phyloP scores from a whole-genome alignment of 169 alveolate species.

The Plasmodium chabaudi region DNA sequence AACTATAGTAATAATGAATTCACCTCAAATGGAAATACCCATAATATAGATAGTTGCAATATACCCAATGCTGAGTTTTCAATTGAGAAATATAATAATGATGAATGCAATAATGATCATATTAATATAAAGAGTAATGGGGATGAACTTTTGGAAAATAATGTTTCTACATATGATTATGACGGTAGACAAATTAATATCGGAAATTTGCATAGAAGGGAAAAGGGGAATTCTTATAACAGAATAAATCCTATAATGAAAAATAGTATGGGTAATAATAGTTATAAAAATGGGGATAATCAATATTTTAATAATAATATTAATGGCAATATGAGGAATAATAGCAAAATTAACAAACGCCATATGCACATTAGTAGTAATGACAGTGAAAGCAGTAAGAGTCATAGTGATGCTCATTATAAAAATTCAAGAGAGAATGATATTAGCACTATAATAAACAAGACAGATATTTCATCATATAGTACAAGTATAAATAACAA shows the following conservation, averaged over 20 bases:
- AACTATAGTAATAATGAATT: too few relatives aligned
- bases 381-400: slow-evolving; percentile 16
- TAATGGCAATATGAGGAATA: slow-evolving; percentile 3
- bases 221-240: neutral
- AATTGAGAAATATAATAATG: too few relatives aligned
- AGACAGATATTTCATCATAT: neutral
- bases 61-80: too few relatives aligned
- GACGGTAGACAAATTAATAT: slow-evolving; percentile 5
- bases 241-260: slow-evolving; percentile 4
- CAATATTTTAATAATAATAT: neutral
- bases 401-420: slow-evolving; percentile 8
- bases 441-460: neutral
- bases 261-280: slow-evolving; percentile 10
- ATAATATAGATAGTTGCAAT: too few relatives aligned
- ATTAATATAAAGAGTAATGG: too few relatives aligned
- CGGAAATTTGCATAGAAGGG: neutral
- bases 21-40: too few relatives aligned
- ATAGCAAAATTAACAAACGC: neutral
- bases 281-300: too few relatives aligned
- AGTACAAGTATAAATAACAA: slow-evolving; percentile 22
- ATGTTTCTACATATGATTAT: neutral
- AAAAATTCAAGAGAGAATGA: neutral
- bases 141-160: neutral
- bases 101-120: too few relatives aligned
- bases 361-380: neutral